These are phyloP conservation scores for Apiospora hydei DNA, from an alignment of 2,329 filamentous ascomycete genomes.

Conservation along the genomic window DNA sequence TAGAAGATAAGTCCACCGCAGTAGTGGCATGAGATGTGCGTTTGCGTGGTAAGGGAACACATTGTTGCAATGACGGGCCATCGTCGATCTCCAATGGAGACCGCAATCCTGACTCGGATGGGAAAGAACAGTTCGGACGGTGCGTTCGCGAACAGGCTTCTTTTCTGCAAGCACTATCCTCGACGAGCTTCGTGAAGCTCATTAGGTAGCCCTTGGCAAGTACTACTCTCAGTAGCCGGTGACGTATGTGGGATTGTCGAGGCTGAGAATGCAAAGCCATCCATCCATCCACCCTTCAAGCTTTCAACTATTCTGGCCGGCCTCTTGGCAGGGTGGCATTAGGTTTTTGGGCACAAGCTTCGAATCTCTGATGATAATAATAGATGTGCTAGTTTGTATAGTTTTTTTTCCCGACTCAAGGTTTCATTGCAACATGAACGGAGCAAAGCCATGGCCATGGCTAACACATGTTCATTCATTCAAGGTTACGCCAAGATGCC, in stretches of 20 bases:
- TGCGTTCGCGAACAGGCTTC: slow-evolving; percentile 6
- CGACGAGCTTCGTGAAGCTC: slow-evolving; percentile 7
- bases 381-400: slow-evolving; percentile 8
- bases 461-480: not conserved
- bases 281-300: slow-evolving; percentile 7
- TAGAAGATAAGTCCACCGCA: too few species aligned
- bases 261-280: not conserved
- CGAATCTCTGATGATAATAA: not conserved
- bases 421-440: not conserved
- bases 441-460: not conserved
- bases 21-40: not conserved
- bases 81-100: not conserved
- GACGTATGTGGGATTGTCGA: slow-evolving; percentile 15
- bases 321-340: slow-evolving; percentile 7
- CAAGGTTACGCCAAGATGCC: slow-evolving; percentile 18
- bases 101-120: not conserved
- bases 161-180: not conserved
- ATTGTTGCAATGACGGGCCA: not conserved
- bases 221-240: not conserved
- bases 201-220: not conserved
- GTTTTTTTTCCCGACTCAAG: not conserved
- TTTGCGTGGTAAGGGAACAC: not conserved
- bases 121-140: not conserved
- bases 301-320: not conserved
- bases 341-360: slow-evolving; percentile 13